Percentiles rank a stretch among this genome's conserved stretches.
phyloP scores from a whole-genome alignment of 1,284 basidiomycete genomes.

The Rhodotorula glutinis region DNA sequence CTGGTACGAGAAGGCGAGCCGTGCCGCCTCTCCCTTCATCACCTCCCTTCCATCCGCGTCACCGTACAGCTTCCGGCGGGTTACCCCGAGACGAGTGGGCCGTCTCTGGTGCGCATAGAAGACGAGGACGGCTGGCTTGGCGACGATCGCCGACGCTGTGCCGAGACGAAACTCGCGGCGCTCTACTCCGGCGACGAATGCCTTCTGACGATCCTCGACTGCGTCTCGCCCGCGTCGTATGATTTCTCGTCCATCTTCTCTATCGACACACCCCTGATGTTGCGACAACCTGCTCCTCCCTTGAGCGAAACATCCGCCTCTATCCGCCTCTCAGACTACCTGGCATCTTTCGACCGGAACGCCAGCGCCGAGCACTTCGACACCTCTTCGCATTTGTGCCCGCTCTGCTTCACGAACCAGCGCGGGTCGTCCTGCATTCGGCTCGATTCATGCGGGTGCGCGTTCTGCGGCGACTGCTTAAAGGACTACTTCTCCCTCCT shows the following conservation, averaged over 20 bases:
- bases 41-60: conserved; percentile 32
- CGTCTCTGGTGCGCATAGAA: conserved; percentile 4
- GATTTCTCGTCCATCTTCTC: conserved; percentile 22
- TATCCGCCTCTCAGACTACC: not conserved
- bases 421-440: conserved; percentile 67
- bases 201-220: conserved; percentile 30
- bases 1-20: not conserved
- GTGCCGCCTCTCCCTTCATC: conserved; percentile 14
- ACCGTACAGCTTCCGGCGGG: conserved; percentile 3
- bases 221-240: conserved; percentile 17
- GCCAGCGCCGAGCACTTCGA: conserved; percentile 3
- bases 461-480: conserved; percentile 69
- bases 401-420: conserved; percentile 54
- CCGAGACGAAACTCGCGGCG: not conserved
- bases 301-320: not conserved
- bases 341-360: not conserved
- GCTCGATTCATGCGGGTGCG: conserved; percentile 61
- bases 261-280: conserved; percentile 10
- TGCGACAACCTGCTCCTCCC: not conserved
- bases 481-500: conserved; percentile 69
- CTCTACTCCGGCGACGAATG: conserved; percentile 28
- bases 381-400: conserved; percentile 13
- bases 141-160: not conserved
- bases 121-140: conserved; percentile 24
- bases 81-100: conserved; percentile 32